Conservation (phyloP, 176 grass and related monocot genomes). For the Microstegium vimineum region DNA sequence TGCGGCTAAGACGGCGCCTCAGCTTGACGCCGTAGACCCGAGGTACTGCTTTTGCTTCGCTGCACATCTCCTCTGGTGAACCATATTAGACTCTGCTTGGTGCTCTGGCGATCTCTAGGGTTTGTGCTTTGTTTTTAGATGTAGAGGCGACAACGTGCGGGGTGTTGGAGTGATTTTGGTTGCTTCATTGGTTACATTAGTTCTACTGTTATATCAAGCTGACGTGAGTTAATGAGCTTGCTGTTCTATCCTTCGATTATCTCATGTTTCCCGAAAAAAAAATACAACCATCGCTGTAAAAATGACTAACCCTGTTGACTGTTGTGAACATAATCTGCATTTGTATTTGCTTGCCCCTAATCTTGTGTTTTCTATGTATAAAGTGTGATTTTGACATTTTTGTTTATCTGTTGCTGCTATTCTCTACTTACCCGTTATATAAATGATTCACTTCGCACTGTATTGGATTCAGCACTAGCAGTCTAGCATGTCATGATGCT, state of each 20-base stretch:
- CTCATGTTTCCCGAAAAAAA: neutral
- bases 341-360: neutral
- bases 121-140: conserved; percentile 2
- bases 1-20: neutral
- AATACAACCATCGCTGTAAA: neutral
- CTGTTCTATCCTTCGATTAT: neutral
- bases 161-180: neutral
- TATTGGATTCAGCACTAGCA: neutral
- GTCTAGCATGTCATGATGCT: neutral
- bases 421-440: neutral
- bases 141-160: neutral
- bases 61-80: neutral
- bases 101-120: neutral
- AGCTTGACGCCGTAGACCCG: conserved; percentile 25
- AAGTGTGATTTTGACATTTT: conserved; percentile 5
- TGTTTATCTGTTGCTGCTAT: neutral
- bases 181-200: neutral
- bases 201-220: neutral
- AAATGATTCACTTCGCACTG: neutral
- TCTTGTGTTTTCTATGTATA: neutral
- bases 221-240: neutral
- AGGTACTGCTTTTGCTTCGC: conserved; percentile 24
- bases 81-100: neutral
- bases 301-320: neutral
- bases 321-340: neutral